Conservation (phyloP, 768 basidiomycete species). For the Boletellus emodensis region DNA sequence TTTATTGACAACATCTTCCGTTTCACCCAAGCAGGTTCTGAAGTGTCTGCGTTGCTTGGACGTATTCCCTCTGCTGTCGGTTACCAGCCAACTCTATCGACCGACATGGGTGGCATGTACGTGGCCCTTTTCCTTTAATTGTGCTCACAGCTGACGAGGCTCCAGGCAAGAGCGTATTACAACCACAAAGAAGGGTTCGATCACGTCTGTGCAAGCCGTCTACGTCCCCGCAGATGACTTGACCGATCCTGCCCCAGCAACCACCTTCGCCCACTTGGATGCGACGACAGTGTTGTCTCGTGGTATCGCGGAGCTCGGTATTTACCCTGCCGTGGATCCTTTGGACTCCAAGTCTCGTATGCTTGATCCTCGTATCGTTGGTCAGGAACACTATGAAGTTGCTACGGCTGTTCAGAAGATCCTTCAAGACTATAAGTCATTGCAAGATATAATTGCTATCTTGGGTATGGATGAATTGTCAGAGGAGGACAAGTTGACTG, state of each 20-base stretch:
- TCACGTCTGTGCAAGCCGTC: constrained; percentile 99
- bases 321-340: constrained; percentile 99
- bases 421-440: constrained; percentile 93
- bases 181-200: constrained; percentile 99
- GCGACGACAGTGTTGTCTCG: constrained; percentile 99
- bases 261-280: constrained; percentile 99
- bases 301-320: constrained; percentile 97
- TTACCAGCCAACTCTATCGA: constrained; percentile 99
- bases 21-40: constrained; percentile 99
- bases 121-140: constrained; percentile 25
- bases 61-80: constrained; percentile 99
- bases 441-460: constrained; percentile 99
- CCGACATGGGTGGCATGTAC: constrained; percentile 99
- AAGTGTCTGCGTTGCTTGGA: constrained; percentile 98
- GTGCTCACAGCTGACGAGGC: constrained; percentile 4
- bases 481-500: constrained; percentile 97
- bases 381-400: constrained; percentile 90
- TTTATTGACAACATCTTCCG: constrained; percentile 99
- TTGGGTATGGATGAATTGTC: constrained; percentile 99
- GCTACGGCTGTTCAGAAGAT: constrained; percentile 98
- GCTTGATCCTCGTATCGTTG: constrained; percentile 99
- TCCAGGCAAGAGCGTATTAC: constrained; percentile 98
- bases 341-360: constrained; percentile 99
- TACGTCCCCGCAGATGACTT: constrained; percentile 99
- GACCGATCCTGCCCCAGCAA: constrained; percentile 99